Conservation (phyloP, 2,329 filamentous ascomycete species). For the Lizonia empirigonia region DNA sequence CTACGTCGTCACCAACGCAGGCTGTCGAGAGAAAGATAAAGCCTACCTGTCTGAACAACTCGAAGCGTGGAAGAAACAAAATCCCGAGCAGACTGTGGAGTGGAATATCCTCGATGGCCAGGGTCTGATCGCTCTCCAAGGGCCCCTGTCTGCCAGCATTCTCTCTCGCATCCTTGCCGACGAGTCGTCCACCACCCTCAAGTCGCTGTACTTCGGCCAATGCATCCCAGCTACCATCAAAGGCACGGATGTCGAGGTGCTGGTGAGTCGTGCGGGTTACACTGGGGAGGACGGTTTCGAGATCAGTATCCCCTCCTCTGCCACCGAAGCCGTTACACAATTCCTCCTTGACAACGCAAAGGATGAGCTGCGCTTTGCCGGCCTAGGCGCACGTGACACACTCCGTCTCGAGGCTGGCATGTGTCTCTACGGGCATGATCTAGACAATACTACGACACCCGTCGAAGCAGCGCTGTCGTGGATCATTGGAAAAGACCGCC, state of each 20-base stretch:
- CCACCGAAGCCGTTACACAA: constrained; percentile 70
- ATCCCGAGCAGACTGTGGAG: constrained; percentile 55
- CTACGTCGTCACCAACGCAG: constrained; percentile 96
- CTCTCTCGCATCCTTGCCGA: constrained; percentile 67
- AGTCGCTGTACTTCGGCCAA: constrained; percentile 80
- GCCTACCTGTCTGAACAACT: constrained; percentile 76
- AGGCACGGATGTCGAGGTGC: constrained; percentile 60
- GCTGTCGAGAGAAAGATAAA: constrained; percentile 85
- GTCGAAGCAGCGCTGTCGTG: constrained; percentile 72
- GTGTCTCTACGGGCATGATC: constrained; percentile 99
- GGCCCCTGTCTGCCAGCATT: constrained; percentile 74
- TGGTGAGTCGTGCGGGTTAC: constrained; percentile 90
- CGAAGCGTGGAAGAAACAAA: constrained; percentile 52
- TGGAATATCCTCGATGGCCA: constrained; percentile 75
- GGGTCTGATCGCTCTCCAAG: constrained; percentile 88
- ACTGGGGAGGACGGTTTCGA: constrained; percentile 99
- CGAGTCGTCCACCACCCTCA: constrained; percentile 46
- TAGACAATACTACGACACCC: constrained; percentile 77
- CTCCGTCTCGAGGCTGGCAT: constrained; percentile 94
- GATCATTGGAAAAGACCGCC: constrained; percentile 83
- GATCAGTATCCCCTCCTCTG: constrained; percentile 77
- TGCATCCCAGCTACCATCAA: constrained; percentile 69
- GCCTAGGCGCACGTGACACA: constrained; percentile 88
- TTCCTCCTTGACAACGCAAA: constrained; percentile 66
- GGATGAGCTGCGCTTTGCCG: constrained; percentile 77